A percentile compares a stretch with the other conserved stretches of the same genome.
Conservation (phyloP, 164 flowering plant genomes). For the Cinnamomum chago region DNA sequence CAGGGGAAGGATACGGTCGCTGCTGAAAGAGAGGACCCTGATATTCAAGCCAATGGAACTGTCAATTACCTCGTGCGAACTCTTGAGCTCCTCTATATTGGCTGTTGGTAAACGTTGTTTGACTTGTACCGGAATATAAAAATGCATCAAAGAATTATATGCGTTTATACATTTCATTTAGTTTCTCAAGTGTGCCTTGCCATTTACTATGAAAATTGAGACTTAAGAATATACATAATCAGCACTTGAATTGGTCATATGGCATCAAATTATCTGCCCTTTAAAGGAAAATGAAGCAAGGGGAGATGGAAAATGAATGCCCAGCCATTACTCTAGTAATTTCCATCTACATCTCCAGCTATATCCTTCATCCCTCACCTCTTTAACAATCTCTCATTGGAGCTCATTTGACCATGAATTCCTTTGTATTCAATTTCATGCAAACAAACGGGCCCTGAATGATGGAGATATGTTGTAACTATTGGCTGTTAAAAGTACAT, state of each 20-base stretch:
- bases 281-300: too few species aligned
- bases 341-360: too few species aligned
- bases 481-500: too few species aligned
- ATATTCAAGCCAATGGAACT: conserved; percentile 9
- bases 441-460: too few species aligned
- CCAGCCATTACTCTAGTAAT: too few species aligned
- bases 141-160: not conserved
- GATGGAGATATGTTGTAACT: too few species aligned
- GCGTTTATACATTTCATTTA: not conserved
- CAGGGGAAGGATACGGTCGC: conserved; percentile 99
- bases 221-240: not conserved
- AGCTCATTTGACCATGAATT: too few species aligned
- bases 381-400: too few species aligned
- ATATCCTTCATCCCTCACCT: too few species aligned
- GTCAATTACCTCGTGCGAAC: not conserved
- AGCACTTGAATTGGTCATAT: not conserved
- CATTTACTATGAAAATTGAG: not conserved
- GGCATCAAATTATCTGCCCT: too few species aligned
- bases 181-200: not conserved
- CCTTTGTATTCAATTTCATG: too few species aligned
- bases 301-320: too few species aligned
- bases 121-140: not conserved
- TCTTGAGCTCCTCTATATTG: not conserved
- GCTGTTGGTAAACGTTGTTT: not conserved
- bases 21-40: conserved; percentile 99